Base-by-base conservation (phyloP, 768 basidiomycete genomes). In the Mycena galericulata region DNA sequence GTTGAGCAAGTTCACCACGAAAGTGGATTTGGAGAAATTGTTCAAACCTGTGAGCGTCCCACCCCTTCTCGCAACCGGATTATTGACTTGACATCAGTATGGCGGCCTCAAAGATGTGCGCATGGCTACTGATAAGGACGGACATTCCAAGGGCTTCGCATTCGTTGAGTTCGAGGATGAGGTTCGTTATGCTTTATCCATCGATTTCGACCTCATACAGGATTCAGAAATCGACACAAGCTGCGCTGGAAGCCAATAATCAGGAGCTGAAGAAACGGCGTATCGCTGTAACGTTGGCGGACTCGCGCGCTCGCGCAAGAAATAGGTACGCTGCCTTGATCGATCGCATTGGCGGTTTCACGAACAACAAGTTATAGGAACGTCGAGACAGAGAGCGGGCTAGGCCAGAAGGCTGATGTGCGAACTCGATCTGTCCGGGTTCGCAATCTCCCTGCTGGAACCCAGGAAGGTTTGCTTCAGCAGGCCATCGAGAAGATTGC, bases 401-500 rank as follows among this genome's bases (percentile, higher is more conserved):
- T 89, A 41, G 87, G 86, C 47, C 81, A 82, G 70, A 77, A 80
- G 45, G 86, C 85, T 15, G 94, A 92, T 61, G 78, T 83, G 8
- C 87, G 87, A 51, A 89, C 83, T 68, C 89, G 95, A 20, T 93
- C 93, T 22, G 84, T 99, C 10, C 89, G 92, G 11, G 81, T 98
- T 57, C 87, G 85, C 24, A 90, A 90, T 56, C 84, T 99, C 24
- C 94, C 95, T 18, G 75, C 87, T 3, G 88, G 82, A 12, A 90
- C 94, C 6, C 94, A 98, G 75, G 98, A 99, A 75, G 97, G 94
- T 2, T 81, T 99, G 1, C 79, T 99, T 27, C 97, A 99, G 73
- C 98, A 99, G 82, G 82, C 84, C 0, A 80, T 99, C 5, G 95
- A 96, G 76, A 97, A 95, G 79, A 76, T 92, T 43, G 88, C 88